These are phyloP conservation scores for Canariomyces notabilis DNA, from an alignment of 2,329 filamentous ascomycete genomes.

Conservation along the genomic window DNA sequence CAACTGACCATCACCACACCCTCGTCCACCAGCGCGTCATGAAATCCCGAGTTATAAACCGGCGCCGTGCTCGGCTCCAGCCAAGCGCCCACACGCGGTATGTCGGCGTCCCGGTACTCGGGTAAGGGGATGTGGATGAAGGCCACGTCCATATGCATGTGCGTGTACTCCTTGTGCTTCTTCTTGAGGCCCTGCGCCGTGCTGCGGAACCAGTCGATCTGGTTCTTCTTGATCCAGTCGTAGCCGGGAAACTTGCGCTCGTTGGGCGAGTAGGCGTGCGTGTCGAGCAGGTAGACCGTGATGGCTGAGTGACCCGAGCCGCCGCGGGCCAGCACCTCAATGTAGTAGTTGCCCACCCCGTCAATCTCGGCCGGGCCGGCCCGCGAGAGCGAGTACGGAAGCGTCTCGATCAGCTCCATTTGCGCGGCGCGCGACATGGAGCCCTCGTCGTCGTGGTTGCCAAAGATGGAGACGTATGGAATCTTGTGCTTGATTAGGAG, in stretches of 20 bases:
- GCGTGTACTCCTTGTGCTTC: slow-evolving; percentile 77
- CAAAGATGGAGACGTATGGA: slow-evolving; percentile 88
- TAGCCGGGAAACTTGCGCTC: slow-evolving; percentile 87
- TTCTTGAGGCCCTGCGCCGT: slow-evolving; percentile 71
- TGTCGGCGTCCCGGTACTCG: slow-evolving; percentile 66
- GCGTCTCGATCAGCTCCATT: slow-evolving; percentile 79
- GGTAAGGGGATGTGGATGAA: slow-evolving; percentile 97
- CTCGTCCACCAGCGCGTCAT: slow-evolving; percentile 79
- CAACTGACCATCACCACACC: slow-evolving; percentile 83
- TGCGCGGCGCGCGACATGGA: slow-evolving; percentile 69
- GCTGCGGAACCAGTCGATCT: slow-evolving; percentile 89
- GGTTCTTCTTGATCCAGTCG: slow-evolving; percentile 91
- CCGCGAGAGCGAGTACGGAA: slow-evolving; percentile 85
- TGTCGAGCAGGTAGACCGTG: slow-evolving; percentile 92
- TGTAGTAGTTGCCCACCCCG: slow-evolving; percentile 89
- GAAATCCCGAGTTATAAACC: slow-evolving; percentile 86
- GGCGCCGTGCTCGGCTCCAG: slow-evolving; percentile 84
- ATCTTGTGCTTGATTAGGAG: slow-evolving; percentile 82
- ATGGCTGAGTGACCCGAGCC: slow-evolving; percentile 80
- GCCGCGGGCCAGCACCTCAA: slow-evolving; percentile 81
- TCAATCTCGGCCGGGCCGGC: slow-evolving; percentile 79
- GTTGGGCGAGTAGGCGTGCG: slow-evolving; percentile 86
- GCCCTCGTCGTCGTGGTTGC: slow-evolving; percentile 94
- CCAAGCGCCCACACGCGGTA: slow-evolving; percentile 64
- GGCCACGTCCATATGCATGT: slow-evolving; percentile 90